Conservation (phyloP, 2,329 filamentous ascomycete species). For the Fusarium euwallaceae region DNA sequence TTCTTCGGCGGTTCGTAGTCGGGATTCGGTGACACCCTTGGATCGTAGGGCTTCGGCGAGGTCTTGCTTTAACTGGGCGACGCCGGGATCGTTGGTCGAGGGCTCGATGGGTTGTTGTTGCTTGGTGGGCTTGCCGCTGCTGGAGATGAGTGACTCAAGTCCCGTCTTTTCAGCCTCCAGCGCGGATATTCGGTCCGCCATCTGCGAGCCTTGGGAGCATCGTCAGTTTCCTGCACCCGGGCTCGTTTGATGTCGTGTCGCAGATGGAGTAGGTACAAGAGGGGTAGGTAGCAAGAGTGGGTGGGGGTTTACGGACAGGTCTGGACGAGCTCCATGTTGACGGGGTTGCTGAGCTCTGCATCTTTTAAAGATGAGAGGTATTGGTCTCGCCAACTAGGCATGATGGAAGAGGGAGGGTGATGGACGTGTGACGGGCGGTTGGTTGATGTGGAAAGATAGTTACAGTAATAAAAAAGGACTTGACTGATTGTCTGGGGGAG, state of each 20-base stretch:
- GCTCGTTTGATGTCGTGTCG: slow-evolving; percentile 13
- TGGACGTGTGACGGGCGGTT: neutral
- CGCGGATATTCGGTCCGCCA: slow-evolving; percentile 75
- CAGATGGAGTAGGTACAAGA: slow-evolving; percentile 30
- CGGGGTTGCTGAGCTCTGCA: slow-evolving; percentile 74
- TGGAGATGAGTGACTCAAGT: slow-evolving; percentile 49
- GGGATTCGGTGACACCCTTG: slow-evolving; percentile 74
- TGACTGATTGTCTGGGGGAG: neutral
- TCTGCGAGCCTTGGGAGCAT: slow-evolving; percentile 67
- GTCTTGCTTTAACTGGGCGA: slow-evolving; percentile 73
- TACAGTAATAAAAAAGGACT: neutral
- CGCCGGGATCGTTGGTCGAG: slow-evolving; percentile 49
- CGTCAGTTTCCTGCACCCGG: slow-evolving; percentile 31
- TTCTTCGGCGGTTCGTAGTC: slow-evolving; percentile 71
- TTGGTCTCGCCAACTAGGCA: slow-evolving; percentile 83
- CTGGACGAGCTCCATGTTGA: slow-evolving; percentile 77
- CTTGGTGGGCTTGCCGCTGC: slow-evolving; percentile 35
- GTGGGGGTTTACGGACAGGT: slow-evolving; percentile 71
- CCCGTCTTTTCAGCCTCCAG: slow-evolving; percentile 70
- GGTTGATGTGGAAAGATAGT: neutral
- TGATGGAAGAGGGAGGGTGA: slow-evolving; percentile 43
- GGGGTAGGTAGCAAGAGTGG: slow-evolving; percentile 10
- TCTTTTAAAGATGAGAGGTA: slow-evolving; percentile 82
- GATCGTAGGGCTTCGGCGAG: slow-evolving; percentile 83
- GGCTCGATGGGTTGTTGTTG: slow-evolving; percentile 28